Evolutionary conservation across 352 stramenopile genomes (phyloP).

Genomic region (Phytophthora meadii): DNA sequence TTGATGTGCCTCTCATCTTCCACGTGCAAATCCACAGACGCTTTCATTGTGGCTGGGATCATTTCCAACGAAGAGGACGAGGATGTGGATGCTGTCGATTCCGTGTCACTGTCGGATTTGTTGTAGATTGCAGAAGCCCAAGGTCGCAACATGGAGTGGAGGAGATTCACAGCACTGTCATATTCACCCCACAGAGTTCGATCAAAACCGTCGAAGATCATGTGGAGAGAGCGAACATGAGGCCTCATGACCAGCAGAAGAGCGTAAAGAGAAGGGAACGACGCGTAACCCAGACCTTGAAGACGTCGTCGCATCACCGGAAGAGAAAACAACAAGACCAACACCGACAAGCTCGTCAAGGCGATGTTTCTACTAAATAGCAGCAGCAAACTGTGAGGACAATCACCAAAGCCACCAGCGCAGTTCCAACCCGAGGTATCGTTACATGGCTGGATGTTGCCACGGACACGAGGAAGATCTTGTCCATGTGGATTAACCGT

Average conservation of each 20-base stretch:
- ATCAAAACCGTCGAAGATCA: conserved; percentile 73
- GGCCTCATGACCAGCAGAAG: conserved; percentile 58
- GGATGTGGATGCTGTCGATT: conserved; percentile 29
- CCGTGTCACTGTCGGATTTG: conserved; percentile 27
- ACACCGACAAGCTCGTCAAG: background rate
- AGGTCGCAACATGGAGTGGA: conserved; percentile 62
- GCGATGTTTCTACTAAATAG: conserved; percentile 10
- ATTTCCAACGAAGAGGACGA: conserved; percentile 28
- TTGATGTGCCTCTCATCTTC: conserved; percentile 6
- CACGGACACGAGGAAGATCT: conserved; percentile 66
- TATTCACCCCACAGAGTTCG: conserved; percentile 65
- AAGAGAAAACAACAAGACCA: conserved; percentile 2
- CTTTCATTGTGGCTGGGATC: conserved; percentile 14
- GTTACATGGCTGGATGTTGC: conserved; percentile 51
- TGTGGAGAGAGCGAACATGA: conserved; percentile 45
- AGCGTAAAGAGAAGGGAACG: conserved; percentile 57
- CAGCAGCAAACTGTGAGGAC: conserved; percentile 7
- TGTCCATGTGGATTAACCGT: conserved; percentile 56
- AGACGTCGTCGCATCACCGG: conserved; percentile 18
- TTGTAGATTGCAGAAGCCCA: conserved; percentile 22
- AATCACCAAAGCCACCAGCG: conserved; percentile 12
- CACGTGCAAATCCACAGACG: background rate
- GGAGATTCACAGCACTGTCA: conserved; percentile 73
- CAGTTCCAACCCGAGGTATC: conserved; percentile 32
- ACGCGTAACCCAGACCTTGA: conserved; percentile 55